These are phyloP conservation scores for Aspergillus floridensis DNA, from an alignment of 2,329 filamentous ascomycete species.

Conservation along the genomic window DNA sequence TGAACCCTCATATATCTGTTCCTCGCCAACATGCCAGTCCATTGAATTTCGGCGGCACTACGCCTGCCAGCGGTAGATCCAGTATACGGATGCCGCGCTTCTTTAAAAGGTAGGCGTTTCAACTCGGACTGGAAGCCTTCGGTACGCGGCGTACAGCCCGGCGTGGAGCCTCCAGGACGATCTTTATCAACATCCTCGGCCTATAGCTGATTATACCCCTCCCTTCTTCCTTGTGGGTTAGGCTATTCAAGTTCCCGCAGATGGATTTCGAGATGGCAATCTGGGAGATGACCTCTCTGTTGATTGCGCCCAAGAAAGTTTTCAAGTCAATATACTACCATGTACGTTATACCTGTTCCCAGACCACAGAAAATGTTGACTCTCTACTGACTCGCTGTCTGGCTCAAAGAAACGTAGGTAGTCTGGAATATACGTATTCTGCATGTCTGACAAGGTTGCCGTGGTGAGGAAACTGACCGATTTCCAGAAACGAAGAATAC, in stretches of 20 bases:
- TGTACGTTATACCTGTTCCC: conserved; percentile 44
- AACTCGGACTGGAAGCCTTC: neutral
- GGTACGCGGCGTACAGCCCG: neutral
- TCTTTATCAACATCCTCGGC: neutral
- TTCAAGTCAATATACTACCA: conserved; percentile 70
- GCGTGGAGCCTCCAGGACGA: neutral
- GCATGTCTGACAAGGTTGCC: neutral
- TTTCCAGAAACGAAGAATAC: conserved; percentile 65
- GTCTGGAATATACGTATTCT: neutral
- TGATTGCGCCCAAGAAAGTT: conserved; percentile 68
- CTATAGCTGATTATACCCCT: conserved; percentile 5
- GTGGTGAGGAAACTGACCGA: neutral
- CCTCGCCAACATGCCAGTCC: conserved; percentile 57
- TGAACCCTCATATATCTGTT: conserved; percentile 61
- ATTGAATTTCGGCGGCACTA: conserved; percentile 52
- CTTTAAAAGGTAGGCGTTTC: conserved; percentile 55
- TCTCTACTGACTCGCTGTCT: neutral
- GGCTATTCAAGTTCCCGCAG: conserved; percentile 68
- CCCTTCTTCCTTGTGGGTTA: conserved; percentile 22
- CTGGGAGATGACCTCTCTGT: conserved; percentile 68
- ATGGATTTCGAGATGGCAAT: conserved; percentile 74
- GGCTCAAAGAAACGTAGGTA: conserved; percentile 41
- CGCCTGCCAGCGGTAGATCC: conserved; percentile 50
- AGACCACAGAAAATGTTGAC: neutral
- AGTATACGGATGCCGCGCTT: conserved; percentile 62